Evolutionary conservation across 2,329 filamentous ascomycete genomes (phyloP).

Genomic region (Xylaria digitata): DNA sequence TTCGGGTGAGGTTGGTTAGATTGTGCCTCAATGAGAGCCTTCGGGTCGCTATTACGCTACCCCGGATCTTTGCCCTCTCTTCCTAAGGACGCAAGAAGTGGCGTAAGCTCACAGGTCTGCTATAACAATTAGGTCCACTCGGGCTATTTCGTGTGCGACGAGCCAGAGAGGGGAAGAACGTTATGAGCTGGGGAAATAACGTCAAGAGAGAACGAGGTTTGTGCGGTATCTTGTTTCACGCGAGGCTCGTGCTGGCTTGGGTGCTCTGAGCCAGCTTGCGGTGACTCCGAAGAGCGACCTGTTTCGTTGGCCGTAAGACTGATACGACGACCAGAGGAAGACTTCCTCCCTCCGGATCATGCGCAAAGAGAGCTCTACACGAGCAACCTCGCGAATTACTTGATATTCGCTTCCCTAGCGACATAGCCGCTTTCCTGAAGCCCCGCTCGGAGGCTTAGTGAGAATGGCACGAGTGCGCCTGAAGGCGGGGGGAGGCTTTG

Average conservation of each 20-base stretch:
- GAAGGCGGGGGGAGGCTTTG: conserved; percentile 5
- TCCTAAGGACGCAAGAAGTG: not conserved
- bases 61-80: not conserved
- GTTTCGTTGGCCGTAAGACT: conserved; percentile 2
- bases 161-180: not conserved
- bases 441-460: conserved; percentile 11
- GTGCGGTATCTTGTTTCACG: not conserved
- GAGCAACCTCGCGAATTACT: too few species aligned
- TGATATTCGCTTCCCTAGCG: not conserved
- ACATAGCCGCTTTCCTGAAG: not conserved
- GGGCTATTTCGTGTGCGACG: not conserved
- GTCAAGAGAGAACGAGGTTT: not conserved
- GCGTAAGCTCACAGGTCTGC: conserved; percentile 1
- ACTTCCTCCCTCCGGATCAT: not conserved
- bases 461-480: conserved; percentile 6
- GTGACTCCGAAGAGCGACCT: not conserved
- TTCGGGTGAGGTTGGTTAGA: not conserved
- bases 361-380: not conserved
- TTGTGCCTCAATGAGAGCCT: not conserved
- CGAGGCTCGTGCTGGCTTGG: conserved; percentile 7
- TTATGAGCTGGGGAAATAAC: not conserved
- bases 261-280: conserved; percentile 2
- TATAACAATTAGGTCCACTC: not conserved
- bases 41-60: not conserved
- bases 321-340: not conserved